Conservation (phyloP, 2,329 filamentous ascomycete genomes). For the Cercospora sojina region DNA sequence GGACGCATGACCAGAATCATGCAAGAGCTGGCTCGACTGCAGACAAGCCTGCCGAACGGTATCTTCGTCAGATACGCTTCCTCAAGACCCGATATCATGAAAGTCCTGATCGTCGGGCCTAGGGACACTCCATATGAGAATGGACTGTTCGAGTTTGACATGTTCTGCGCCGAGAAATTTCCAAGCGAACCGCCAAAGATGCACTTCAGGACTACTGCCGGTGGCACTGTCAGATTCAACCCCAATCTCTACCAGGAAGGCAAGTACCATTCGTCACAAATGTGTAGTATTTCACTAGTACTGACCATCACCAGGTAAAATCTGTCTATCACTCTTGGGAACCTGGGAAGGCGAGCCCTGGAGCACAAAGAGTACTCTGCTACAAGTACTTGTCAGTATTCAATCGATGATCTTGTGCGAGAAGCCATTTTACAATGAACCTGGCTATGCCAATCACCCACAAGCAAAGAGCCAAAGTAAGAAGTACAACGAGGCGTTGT, state of each 20-base stretch:
- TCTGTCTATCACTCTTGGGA: conserved; percentile 57
- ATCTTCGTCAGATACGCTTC: conserved; percentile 61
- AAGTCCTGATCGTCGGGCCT: conserved; percentile 58
- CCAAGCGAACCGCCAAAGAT: conserved; percentile 52
- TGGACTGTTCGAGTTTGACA: conserved; percentile 59
- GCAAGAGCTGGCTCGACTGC: conserved; percentile 56
- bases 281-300: neutral
- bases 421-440: conserved; percentile 56
- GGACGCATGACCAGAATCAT: conserved; percentile 53
- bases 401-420: conserved; percentile 59
- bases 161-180: conserved; percentile 50
- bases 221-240: conserved; percentile 55
- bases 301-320: conserved; percentile 39
- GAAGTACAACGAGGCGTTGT: conserved; percentile 34
- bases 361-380: conserved; percentile 51
- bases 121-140: conserved; percentile 60
- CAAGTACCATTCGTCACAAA: neutral
- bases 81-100: conserved; percentile 55
- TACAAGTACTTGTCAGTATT: conserved; percentile 56
- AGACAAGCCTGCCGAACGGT: conserved; percentile 48
- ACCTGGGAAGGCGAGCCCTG: conserved; percentile 55
- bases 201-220: conserved; percentile 54
- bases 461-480: conserved; percentile 19
- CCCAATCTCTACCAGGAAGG: conserved; percentile 61
- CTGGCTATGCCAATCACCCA: conserved; percentile 38